A percentile compares a stretch with the other conserved stretches of the same genome.
phyloP scores from a whole-genome alignment of 257 asterid species.

The Rauvolfia tetraphylla region DNA sequence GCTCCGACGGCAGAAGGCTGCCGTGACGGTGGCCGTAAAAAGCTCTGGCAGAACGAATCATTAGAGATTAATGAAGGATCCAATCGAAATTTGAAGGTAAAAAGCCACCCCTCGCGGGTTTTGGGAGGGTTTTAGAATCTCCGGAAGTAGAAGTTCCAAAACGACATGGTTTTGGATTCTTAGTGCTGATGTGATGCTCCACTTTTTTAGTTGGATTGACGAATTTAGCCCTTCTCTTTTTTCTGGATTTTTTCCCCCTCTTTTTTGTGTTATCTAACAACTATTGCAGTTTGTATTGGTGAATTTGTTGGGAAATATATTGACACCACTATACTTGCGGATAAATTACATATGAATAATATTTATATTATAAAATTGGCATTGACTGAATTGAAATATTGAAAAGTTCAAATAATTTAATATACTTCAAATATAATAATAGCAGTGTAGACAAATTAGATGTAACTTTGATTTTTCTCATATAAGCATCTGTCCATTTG shows the following conservation, averaged over 20 bases:
- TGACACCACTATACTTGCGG: no score
- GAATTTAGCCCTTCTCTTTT: background rate
- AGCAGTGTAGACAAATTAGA: no score
- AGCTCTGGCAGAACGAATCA: background rate
- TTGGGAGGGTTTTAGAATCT: background rate
- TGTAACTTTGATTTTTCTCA: no score
- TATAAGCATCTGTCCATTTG: no score
- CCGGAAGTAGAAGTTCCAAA: background rate
- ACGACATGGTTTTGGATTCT: background rate
- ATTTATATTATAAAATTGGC: no score
- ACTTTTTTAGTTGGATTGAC: background rate
- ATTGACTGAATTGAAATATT: no score
- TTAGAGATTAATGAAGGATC: background rate
- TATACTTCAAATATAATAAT: no score
- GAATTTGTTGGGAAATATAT: no score
- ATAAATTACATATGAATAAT: no score
- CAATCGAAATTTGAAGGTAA: background rate
- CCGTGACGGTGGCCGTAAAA: constrained; percentile 4
- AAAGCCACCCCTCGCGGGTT: background rate
- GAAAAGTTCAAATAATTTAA: no score
- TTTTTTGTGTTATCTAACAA: background rate
- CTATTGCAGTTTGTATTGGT: background rate
- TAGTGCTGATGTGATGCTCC: background rate
- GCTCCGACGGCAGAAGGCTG: constrained; percentile 10
- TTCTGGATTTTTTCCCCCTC: background rate